phyloP scores from a whole-genome alignment of 192 early-diverging fungal species.

The Rhizophagus sp. region DNA sequence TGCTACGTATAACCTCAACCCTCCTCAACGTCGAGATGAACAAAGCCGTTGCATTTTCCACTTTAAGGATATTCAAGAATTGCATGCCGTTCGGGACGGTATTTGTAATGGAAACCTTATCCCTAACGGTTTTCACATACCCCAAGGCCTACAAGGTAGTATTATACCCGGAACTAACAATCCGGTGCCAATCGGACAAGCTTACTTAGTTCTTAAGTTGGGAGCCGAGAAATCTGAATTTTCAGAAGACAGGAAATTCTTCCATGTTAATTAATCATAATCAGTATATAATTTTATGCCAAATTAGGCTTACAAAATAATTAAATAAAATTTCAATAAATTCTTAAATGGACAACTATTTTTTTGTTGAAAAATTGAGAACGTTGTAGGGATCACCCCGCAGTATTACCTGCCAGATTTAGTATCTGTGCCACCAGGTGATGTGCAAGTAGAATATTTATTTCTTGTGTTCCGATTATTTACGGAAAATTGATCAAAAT shows the following conservation, averaged over 20 bases:
- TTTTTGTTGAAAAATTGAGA: too few species aligned
- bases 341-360: too few species aligned
- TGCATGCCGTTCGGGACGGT: background rate
- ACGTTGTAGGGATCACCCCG: too few species aligned
- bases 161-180: background rate
- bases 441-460: too few species aligned
- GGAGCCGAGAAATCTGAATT: slow-evolving; percentile 2
- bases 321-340: too few species aligned
- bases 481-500: too few species aligned
- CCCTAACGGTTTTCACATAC: background rate
- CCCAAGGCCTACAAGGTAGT: background rate
- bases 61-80: background rate
- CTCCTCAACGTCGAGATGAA: slow-evolving; percentile 9
- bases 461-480: too few species aligned
- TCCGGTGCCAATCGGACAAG: background rate
- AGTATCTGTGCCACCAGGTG: too few species aligned
- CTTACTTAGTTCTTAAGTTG: background rate
- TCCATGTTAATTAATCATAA: background rate
- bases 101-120: background rate
- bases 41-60: slow-evolving; percentile 1
- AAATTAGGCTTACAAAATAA: too few species aligned
- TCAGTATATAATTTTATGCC: too few species aligned
- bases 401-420: too few species aligned
- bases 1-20: background rate
- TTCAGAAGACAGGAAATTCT: background rate